Evolutionary conservation across 331 rosid genomes (phyloP), one percentile per base, ranked within the genome.

Genomic region (Acacia concinna): DNA sequence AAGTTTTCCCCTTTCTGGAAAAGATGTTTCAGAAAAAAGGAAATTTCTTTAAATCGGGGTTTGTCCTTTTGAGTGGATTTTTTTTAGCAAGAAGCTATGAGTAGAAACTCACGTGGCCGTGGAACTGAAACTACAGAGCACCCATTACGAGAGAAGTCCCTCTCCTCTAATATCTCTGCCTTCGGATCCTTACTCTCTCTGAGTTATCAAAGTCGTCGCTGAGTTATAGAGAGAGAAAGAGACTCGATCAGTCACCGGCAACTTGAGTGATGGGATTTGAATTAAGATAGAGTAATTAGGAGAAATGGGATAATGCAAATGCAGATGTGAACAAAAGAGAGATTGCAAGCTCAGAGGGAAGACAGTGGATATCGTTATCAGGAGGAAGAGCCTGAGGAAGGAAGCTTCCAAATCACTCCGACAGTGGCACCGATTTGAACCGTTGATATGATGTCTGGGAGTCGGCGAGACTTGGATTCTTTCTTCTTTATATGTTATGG

Each of bases 101-200:
- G 63, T 78, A 67, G 84, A 86, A 89, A 85, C 85, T 86, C 91
- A 81, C 88, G 90, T 82, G 92, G 44, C 81, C 90, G 15, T 8
- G 27, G 44, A 59, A 66, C 71, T 20, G 47, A 20, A 73, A 70
- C 20, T 14, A 40, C 25, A 28, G 62, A 34, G 71, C 47, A 17
- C 62, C 64, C 44, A 73, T 30, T 13, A 35, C 13, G 68, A 78
- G 37, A 72, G 43, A 63, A 63, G 23, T 73, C 28, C 38, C 47
- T 74, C 60, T 68, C 15, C 18, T 59, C 66, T 12, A 8, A 13
- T 30, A 21, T 28, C 78, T 34, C 74, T 56, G 69, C 43, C 54
- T 40, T 74, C 30, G n/a, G 3, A 65, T 65, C n/a, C 34, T 21
- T 23, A 66, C 8, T 4, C 44, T 80, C 62, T 60, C 63, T 23